phyloP scores from a whole-genome alignment of 2,329 filamentous ascomycete species.

The Colletotrichum sublineola region DNA sequence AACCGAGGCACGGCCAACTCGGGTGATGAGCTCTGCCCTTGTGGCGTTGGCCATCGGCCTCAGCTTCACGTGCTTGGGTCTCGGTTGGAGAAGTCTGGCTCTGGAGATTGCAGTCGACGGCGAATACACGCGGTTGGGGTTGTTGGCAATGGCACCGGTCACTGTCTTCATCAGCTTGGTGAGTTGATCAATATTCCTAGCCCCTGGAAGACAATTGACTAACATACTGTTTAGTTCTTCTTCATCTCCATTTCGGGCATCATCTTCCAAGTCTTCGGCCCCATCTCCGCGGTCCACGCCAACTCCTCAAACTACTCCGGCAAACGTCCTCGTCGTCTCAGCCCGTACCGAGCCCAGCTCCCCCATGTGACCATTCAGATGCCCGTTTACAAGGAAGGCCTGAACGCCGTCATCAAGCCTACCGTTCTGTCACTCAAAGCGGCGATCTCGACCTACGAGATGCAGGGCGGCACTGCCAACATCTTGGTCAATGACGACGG shows the following conservation, averaged over 20 bases:
- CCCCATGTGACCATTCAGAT: conserved; percentile 61
- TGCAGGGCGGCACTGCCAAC: conserved; percentile 73
- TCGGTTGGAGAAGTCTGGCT: conserved; percentile 68
- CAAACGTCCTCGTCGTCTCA: conserved; percentile 50
- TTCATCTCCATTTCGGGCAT: conserved; percentile 58
- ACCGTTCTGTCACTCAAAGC: conserved; percentile 63
- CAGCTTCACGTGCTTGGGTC: conserved; percentile 65
- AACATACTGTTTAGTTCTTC: conserved; percentile 54
- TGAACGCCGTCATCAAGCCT: conserved; percentile 60
- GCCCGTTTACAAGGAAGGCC: conserved; percentile 59
- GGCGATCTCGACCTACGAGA: conserved; percentile 64
- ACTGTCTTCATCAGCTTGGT: conserved; percentile 71
- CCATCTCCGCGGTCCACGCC: conserved; percentile 57
- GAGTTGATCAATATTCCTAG: conserved; percentile 38
- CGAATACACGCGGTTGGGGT: conserved; percentile 65
- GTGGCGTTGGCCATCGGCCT: conserved; percentile 66
- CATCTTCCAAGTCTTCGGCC: conserved; percentile 62
- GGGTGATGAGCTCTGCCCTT: conserved; percentile 68
- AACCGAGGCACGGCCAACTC: conserved; percentile 60
- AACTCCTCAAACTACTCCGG: conserved; percentile 62
- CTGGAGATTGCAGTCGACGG: conserved; percentile 67
- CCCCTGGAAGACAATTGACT: neutral
- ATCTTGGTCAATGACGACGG: conserved; percentile 79
- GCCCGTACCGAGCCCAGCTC: conserved; percentile 50
- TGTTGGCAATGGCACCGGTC: conserved; percentile 64